A percentile compares a stretch with the other conserved stretches of the same genome.
These are phyloP conservation scores for Sutorius eximius DNA, from an alignment of 1,284 basidiomycete species.

Conservation along the genomic window DNA sequence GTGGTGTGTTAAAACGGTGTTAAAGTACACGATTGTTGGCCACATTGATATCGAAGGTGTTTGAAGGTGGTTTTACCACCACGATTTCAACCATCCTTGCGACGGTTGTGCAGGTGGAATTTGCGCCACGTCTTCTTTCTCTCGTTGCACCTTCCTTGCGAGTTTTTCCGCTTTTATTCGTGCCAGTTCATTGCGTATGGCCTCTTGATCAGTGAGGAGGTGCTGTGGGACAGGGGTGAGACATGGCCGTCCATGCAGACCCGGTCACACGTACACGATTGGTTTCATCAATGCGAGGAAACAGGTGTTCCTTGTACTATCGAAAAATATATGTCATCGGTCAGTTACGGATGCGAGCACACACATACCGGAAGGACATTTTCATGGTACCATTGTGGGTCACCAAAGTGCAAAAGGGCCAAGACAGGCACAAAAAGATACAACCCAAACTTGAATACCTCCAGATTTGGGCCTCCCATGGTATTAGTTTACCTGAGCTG, in stretches of 20 bases:
- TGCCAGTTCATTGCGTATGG: conserved; percentile 65
- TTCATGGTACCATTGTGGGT: conserved; percentile 83
- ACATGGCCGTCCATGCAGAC: background rate
- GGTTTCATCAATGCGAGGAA: conserved; percentile 60
- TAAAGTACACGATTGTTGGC: background rate
- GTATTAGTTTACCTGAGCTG: conserved; percentile 32
- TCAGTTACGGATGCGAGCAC: background rate
- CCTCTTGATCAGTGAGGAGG: conserved; percentile 63
- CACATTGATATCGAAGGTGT: background rate
- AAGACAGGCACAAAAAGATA: conserved; percentile 89
- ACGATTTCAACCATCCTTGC: conserved; percentile 32
- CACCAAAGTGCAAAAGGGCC: conserved; percentile 85
- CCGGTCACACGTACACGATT: conserved; percentile 44
- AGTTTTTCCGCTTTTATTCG: conserved; percentile 66
- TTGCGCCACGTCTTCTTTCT: conserved; percentile 37
- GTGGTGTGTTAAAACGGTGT: background rate
- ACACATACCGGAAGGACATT: conserved; percentile 76
- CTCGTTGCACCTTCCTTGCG: conserved; percentile 43
- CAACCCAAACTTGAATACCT: conserved; percentile 85
- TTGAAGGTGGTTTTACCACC: conserved; percentile 21
- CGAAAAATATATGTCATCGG: background rate
- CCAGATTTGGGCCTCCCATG: conserved; percentile 80
- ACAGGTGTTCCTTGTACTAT: conserved; percentile 72
- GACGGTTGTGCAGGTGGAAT: conserved; percentile 18
- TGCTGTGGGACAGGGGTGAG: conserved; percentile 39